Evolutionary conservation across 2,329 filamentous ascomycete genomes (phyloP).

Genomic region (Colletotrichum chrysophilum): DNA sequence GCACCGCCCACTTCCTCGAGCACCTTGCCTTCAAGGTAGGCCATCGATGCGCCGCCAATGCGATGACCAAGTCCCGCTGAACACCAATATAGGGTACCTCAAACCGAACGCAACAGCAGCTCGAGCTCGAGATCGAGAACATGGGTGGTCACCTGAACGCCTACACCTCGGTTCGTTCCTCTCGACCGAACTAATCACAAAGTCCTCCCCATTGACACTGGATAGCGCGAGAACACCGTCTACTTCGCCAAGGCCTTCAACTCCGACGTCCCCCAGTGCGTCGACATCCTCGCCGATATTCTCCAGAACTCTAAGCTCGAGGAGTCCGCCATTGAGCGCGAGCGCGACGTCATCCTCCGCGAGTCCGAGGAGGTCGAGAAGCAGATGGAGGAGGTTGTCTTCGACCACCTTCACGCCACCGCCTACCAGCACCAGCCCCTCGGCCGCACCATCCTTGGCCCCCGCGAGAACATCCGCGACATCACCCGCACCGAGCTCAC

Average conservation of each 20-base stretch:
- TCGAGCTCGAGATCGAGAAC: constrained; percentile 99
- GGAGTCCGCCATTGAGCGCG: constrained; percentile 88
- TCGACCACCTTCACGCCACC: constrained; percentile 98
- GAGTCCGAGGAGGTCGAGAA: constrained; percentile 99
- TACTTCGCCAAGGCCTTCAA: constrained; percentile 99
- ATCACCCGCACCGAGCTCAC: constrained; percentile 90
- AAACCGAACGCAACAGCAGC: constrained; percentile 93
- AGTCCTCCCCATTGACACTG: constrained; percentile 6
- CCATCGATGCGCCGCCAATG: not conserved
- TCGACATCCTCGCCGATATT: constrained; percentile 98
- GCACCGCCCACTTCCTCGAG: constrained; percentile 99
- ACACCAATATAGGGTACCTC: constrained; percentile 73
- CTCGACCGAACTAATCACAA: constrained; percentile 3
- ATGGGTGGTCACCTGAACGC: constrained; percentile 99
- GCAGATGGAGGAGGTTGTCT: constrained; percentile 99
- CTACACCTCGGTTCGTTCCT: constrained; percentile 88
- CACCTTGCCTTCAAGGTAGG: constrained; percentile 98
- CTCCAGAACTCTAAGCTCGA: constrained; percentile 99
- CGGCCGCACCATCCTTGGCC: constrained; percentile 96
- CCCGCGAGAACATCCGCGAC: constrained; percentile 96
- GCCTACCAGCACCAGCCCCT: constrained; percentile 96
- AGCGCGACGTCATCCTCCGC: constrained; percentile 97
- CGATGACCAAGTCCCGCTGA: not conserved
- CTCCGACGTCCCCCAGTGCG: constrained; percentile 92
- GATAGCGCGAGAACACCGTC: constrained; percentile 95